Base-by-base conservation (phyloP, 2,329 filamentous ascomycete species). In the Phaeosphaeria sp. region DNA sequence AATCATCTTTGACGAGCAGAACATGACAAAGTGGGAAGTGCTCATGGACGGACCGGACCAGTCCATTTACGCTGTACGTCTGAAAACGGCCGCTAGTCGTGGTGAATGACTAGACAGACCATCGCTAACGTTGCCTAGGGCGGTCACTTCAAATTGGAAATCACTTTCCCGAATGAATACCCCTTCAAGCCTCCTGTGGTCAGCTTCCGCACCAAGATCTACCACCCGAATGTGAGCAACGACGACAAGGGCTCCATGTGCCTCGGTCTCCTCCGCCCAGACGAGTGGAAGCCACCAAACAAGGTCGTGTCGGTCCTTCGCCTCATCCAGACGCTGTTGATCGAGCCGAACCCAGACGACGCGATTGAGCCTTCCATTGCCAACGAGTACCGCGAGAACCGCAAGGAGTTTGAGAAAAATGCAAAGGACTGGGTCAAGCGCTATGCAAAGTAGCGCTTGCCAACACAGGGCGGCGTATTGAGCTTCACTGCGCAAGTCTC, bases 171-270 rank as follows among this genome's bases (percentile, higher is more conserved):
- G 15, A 80, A 82, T 67, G 89, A 92, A 72, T 97, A 96, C 82
- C 93, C 93, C 36, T 97, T 96, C 87, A 95, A 95, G 79, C 88
- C 92, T 21, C 93, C 93, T 17, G 82, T 85, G 59, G 84, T 96
- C 67, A 87, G 85, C 73, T 96, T 97, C 84, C 81, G 83, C 65
- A 97, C 93, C 51, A 94, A 93, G 80, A 91, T 97, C 83, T 97
- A 96, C 85, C 93, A 97, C 81, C 93, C 93, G 45, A 97, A 97
- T 80, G 87, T 97, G 58, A 92, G 90, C 73, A 95, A 96, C 84
- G 93, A 96, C 78, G 85, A 86, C 73, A 86, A 88, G 66, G 93
- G 93, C 61, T 89, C 85, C 79, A 91, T 97, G 87, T 97, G 93
- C 79, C 84, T 97, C 45, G 88, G 87, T 59, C 86, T 93, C 78